Percentiles rank a stretch among this genome's conserved stretches.
Conservation (phyloP, 345 rosid species). For the Stellera chamaejasme region DNA sequence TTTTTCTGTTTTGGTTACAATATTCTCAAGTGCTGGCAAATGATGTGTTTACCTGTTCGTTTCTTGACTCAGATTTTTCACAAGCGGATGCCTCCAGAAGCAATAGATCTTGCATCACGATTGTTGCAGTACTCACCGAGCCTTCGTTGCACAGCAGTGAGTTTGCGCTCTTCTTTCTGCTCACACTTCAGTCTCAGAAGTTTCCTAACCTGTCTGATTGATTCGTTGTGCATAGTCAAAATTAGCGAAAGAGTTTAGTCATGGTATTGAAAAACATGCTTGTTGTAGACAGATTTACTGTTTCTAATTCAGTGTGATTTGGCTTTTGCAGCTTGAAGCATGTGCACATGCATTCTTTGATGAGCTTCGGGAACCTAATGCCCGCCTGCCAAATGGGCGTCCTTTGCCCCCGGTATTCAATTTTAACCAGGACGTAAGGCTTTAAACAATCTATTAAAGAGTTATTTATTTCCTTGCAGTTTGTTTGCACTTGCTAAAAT, state of each 20-base stretch:
- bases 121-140: constrained; percentile 83
- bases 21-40: not conserved
- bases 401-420: constrained; percentile 61
- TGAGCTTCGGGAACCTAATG: constrained; percentile 75
- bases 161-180: constrained; percentile 14
- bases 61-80: constrained; percentile 50
- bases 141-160: constrained; percentile 70
- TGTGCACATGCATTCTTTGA: constrained; percentile 76
- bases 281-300: not conserved
- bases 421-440: constrained; percentile 61
- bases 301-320: not conserved
- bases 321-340: constrained; percentile 58
- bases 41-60: not conserved
- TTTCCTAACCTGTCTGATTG: not conserved
- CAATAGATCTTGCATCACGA: constrained; percentile 78
- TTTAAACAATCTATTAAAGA: not conserved
- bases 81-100: constrained; percentile 87
- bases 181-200: not conserved
- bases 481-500: not conserved
- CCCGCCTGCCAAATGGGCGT: constrained; percentile 66
- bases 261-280: not conserved
- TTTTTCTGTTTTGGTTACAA: not conserved
- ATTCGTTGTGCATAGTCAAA: not conserved
- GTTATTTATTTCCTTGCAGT: constrained; percentile 2
- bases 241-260: not conserved